Percentiles rank a stretch among this genome's conserved stretches.
These are phyloP conservation scores for Colletotrichum chlorophyti DNA, from an alignment of 2,329 filamentous ascomycete genomes.

Conservation along the genomic window DNA sequence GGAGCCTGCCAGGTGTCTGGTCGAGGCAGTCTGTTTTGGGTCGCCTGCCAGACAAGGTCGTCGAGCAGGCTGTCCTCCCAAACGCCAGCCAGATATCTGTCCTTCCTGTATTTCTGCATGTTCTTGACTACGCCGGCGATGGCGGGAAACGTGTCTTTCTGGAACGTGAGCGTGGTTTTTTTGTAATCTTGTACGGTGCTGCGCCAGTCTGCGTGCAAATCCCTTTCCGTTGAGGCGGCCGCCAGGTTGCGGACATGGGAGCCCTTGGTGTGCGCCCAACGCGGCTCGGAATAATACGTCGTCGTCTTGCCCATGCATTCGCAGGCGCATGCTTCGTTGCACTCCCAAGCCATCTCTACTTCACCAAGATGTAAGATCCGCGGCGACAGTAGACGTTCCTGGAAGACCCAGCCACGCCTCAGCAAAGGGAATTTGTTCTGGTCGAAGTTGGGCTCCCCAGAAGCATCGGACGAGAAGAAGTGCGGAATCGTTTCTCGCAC, in stretches of 20 bases:
- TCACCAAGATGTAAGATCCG: not conserved
- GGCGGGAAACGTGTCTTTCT: conserved; percentile 28
- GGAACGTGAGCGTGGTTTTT: conserved; percentile 19
- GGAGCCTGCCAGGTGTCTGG: not conserved
- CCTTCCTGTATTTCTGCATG: not conserved
- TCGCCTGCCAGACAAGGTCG: conserved; percentile 26
- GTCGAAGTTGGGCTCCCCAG: not conserved
- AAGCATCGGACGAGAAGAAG: not conserved
- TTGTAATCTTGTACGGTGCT: conserved; percentile 14
- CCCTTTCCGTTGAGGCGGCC: not conserved
- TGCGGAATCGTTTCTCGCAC: not conserved
- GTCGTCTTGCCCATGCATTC: conserved; percentile 18
- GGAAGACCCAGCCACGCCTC: conserved; percentile 20
- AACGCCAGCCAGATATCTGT: conserved; percentile 25
- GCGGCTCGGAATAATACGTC: conserved; percentile 1
- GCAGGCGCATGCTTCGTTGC: conserved; percentile 10
- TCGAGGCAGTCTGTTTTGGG: not conserved
- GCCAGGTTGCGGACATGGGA: not conserved
- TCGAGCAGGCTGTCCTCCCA: conserved; percentile 13
- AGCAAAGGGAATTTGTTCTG: not conserved
- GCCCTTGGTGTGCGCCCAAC: not conserved
- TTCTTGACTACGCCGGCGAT: conserved; percentile 28
- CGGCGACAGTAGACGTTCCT: conserved; percentile 20
- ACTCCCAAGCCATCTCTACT: conserved; percentile 29
- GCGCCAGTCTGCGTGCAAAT: not conserved